These are phyloP conservation scores for Panaeolus cyanescens DNA, from an alignment of 768 basidiomycete genomes.

Conservation along the genomic window DNA sequence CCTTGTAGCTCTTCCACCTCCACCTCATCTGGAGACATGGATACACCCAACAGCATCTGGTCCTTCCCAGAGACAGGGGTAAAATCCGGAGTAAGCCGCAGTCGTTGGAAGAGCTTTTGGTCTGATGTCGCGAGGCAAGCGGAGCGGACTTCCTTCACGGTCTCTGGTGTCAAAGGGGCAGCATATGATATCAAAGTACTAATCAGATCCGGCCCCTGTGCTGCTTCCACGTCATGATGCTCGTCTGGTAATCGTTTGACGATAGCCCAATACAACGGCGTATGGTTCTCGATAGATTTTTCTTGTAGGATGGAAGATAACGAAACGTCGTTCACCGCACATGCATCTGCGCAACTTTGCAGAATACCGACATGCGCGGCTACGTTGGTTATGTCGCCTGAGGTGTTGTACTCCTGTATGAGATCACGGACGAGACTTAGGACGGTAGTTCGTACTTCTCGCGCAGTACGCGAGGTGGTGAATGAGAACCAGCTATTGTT, in stretches of 20 bases:
- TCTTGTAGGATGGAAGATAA: slow-evolving; percentile 63
- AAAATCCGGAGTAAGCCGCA: slow-evolving; percentile 55
- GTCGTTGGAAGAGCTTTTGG: slow-evolving; percentile 59
- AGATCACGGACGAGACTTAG: slow-evolving; percentile 58
- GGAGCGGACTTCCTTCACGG: slow-evolving; percentile 61
- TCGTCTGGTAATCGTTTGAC: slow-evolving; percentile 53
- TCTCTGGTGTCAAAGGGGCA: slow-evolving; percentile 39
- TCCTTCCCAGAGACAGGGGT: slow-evolving; percentile 55
- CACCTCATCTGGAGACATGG: slow-evolving; percentile 53
- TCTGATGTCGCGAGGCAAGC: slow-evolving; percentile 69
- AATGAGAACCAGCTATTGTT: slow-evolving; percentile 37
- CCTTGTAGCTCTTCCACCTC: slow-evolving; percentile 51
- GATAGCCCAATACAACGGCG: slow-evolving; percentile 75
- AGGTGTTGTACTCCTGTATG: slow-evolving; percentile 36
- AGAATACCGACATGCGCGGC: slow-evolving; percentile 46
- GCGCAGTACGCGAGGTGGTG: slow-evolving; percentile 33
- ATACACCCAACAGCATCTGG: slow-evolving; percentile 47
- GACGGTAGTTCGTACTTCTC: slow-evolving; percentile 56
- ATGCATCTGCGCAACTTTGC: slow-evolving; percentile 64
- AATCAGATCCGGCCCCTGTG: slow-evolving; percentile 42
- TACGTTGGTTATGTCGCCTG: slow-evolving; percentile 17
- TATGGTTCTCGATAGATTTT: slow-evolving; percentile 61
- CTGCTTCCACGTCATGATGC: slow-evolving; percentile 27
- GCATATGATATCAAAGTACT: slow-evolving; percentile 55
- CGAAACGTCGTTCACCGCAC: slow-evolving; percentile 47